Percentiles rank a stretch among this genome's conserved stretches.
Conservation (phyloP, 768 basidiomycete species). For the Paxillus ammoniavirescens region DNA sequence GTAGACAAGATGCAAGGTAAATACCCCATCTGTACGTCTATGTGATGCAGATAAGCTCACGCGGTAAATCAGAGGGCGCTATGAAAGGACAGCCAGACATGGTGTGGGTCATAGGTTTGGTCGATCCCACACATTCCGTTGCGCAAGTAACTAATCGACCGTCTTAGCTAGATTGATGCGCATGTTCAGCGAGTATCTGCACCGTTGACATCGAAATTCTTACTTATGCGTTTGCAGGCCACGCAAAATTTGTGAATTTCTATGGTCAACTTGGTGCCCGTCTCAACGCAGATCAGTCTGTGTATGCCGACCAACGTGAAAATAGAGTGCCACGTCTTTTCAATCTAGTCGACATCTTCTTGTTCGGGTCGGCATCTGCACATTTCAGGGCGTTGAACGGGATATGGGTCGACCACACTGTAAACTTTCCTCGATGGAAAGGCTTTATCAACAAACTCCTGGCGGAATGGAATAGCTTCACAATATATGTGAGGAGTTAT, state of each 20-base stretch:
- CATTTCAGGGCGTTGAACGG: constrained; percentile 41
- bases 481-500: constrained; percentile 40
- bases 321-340: neutral
- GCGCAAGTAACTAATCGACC: neutral
- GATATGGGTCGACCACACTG: constrained; percentile 44
- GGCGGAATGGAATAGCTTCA: constrained; percentile 48
- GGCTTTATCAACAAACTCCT: constrained; percentile 40
- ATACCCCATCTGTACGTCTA: neutral
- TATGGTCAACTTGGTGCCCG: constrained; percentile 38
- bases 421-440: constrained; percentile 38
- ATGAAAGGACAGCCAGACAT: neutral
- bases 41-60: neutral
- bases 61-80: neutral
- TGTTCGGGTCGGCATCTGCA: constrained; percentile 46
- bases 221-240: constrained; percentile 10
- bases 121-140: neutral
- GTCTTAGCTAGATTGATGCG: constrained; percentile 6
- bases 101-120: neutral
- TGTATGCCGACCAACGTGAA: constrained; percentile 11
- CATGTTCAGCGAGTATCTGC: constrained; percentile 3
- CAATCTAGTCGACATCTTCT: constrained; percentile 31
- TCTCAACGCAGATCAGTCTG: constrained; percentile 27
- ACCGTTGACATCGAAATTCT: neutral
- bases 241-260: constrained; percentile 33
- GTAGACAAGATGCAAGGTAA: constrained; percentile 4